Evolutionary conservation across 2,329 filamentous ascomycete genomes (phyloP).

Genomic region (Neonectria sp.): DNA sequence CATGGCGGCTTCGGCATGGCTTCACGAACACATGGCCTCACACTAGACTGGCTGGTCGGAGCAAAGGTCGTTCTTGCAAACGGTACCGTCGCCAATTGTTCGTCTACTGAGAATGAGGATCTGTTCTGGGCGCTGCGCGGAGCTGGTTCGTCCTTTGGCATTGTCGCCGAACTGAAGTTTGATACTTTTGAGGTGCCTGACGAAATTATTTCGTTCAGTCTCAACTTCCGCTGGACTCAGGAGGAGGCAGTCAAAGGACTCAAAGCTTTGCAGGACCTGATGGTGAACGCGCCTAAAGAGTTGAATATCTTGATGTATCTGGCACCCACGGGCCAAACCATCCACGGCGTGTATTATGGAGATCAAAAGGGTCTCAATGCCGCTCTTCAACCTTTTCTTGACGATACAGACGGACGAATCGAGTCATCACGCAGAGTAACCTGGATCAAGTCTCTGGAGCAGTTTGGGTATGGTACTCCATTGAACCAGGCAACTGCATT

Average conservation of each 20-base stretch:
- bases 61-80: slow-evolving; percentile 49
- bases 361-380: slow-evolving; percentile 25
- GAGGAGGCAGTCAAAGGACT: slow-evolving; percentile 36
- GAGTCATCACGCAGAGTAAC: slow-evolving; percentile 26
- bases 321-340: slow-evolving; percentile 24
- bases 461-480: slow-evolving; percentile 32
- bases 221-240: slow-evolving; percentile 38
- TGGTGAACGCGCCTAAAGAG: slow-evolving; percentile 39
- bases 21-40: slow-evolving; percentile 45
- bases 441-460: slow-evolving; percentile 46
- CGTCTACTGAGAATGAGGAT: slow-evolving; percentile 40
- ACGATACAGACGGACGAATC: slow-evolving; percentile 22
- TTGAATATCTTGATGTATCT: slow-evolving; percentile 49
- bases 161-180: slow-evolving; percentile 48
- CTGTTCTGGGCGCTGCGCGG: slow-evolving; percentile 50
- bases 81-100: slow-evolving; percentile 40
- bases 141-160: slow-evolving; percentile 50
- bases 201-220: slow-evolving; percentile 28
- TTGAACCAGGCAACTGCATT: slow-evolving; percentile 45
- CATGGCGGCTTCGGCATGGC: slow-evolving; percentile 50
- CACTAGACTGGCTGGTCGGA: slow-evolving; percentile 46
- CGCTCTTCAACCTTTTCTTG: slow-evolving; percentile 35
- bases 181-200: slow-evolving; percentile 44
- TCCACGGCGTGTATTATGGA: slow-evolving; percentile 51
- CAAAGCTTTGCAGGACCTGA: slow-evolving; percentile 45